Base-by-base conservation (phyloP, 352 stramenopile species). In the Phytophthora uliginosa region DNA sequence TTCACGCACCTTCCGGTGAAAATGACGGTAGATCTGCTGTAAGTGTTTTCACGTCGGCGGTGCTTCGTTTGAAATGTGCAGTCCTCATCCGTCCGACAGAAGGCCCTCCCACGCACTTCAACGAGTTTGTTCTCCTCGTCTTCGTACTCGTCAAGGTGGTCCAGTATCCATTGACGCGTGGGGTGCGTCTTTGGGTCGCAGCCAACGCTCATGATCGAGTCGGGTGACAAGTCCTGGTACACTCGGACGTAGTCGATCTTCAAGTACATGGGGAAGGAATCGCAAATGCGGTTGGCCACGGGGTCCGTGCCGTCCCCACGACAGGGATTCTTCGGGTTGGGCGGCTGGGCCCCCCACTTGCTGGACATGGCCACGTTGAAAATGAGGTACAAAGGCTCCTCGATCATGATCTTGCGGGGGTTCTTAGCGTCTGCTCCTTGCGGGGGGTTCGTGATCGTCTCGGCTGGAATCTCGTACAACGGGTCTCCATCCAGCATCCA, bases 371-470 rank as follows among this genome's bases (percentile, higher is more conserved):
- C 97, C 24, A 98, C 98, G 79, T 99, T 99, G 62, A 99, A 89
- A 56, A 99, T 91, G 61, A 99, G 73, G 66, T 98, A 98, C 83
- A 98, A 94, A 0, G 97, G 97, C 73, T 99, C 97, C 33, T 97
- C 88, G 28, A 98, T 87, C 85, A 99, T 99, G 65, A 92, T 91
- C 76, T 85, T 97, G 79, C 66, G 84, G 69, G 86, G 92, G 86
- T 81, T 96, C 63, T n/a, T 7, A 13, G n/a, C 31, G 36, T n/a
- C 18, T 6, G 13, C 38, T 45, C 88, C 85, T 59, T 94, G 86
- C 3, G 86, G 81, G 45, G 80, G 77, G 13, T 82, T 67, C 7
- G 76, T 81, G 28, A 98, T 72, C 9, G 83, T 79, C 9, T 79
- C 26, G 0, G 91, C 88, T 17, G 87, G 76, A 51, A 99, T 95